Percentiles rank a stretch among this genome's conserved stretches.
Evolutionary conservation across 2,329 filamentous ascomycete species (phyloP).

Genomic region (Podosphaera aphanis): DNA sequence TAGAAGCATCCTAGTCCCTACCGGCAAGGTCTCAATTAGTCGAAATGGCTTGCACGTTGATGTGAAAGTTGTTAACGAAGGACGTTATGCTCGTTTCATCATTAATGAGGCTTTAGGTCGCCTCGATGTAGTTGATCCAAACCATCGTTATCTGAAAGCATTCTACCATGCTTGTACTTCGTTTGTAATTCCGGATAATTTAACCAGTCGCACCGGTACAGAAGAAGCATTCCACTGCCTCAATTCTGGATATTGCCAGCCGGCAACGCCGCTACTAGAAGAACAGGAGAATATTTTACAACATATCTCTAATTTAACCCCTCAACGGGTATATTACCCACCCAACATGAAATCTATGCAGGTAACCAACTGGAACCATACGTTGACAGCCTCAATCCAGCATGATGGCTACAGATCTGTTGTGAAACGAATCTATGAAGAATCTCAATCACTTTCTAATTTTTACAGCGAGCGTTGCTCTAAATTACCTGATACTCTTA

Average conservation of each 20-base stretch:
- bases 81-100: constrained; percentile 24
- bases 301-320: constrained; percentile 11
- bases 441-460: constrained; percentile 5
- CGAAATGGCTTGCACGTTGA: constrained; percentile 20
- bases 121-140: constrained; percentile 21
- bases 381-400: constrained; percentile 20
- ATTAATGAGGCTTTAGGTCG: constrained; percentile 30
- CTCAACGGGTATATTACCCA: constrained; percentile 22
- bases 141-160: constrained; percentile 3
- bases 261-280: constrained; percentile 7
- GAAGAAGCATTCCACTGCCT: constrained; percentile 33
- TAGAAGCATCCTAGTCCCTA: constrained; percentile 25
- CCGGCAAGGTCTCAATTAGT: constrained; percentile 18
- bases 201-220: constrained; percentile 34
- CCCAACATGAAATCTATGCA: constrained; percentile 20
- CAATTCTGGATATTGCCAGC: constrained; percentile 21
- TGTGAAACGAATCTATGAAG: constrained; percentile 5
- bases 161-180: constrained; percentile 4
- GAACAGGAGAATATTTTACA: constrained; percentile 1
- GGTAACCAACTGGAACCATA: constrained; percentile 19
- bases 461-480: constrained; percentile 3
- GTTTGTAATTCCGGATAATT: constrained; percentile 25
- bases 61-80: constrained; percentile 17
- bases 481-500: neutral
- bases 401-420: constrained; percentile 14